Evolutionary conservation across 192 early-diverging fungal species (phyloP), one percentile per base, ranked within the genome.

Genomic region (Cladochytrium replicatum): DNA sequence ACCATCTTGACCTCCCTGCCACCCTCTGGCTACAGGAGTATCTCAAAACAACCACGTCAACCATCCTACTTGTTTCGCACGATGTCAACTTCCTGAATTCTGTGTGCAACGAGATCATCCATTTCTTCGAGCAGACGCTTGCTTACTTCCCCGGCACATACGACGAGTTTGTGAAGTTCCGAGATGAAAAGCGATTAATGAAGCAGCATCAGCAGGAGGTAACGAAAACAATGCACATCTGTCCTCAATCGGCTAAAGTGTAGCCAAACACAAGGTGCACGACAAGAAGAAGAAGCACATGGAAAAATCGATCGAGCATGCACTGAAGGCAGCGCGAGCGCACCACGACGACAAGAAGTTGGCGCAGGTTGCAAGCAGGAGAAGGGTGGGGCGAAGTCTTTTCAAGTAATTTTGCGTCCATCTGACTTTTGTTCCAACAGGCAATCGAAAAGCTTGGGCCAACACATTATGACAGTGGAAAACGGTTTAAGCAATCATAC

Each of bases 11-110:
- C 55, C 61, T 96, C 29, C 82, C 83, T 2, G 86, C 89, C 15
- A 89, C 88, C 31, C 61, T 89, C 15, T 96, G 90, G 90, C 74
- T 96, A 3, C 84, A 88, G 46, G 66, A 75, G 22, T 92, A 96
- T 40, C 61, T 87, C 9, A 57, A 74, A 17, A 56, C 63, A 8
- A 57, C 81, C 17, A 50, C 48, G 1, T 69, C 64, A 15, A 89
- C 88, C 1, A 63, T 95, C 29, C 78, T 95, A 0, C 67, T 86
- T 24, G 87, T 95, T n/a, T 90, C 88, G 30, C 91, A 74, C 59
- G 90, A 95, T 54, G 84, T 87, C 42, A 72, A 76, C 45, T 93
- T 95, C 40, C 72, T 95, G 46, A 88, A 91, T 52, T 69, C 72
- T 13, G 78, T 88, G 1, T 73, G 78, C 4, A 65, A 75, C 6